A percentile compares a stretch with the other conserved stretches of the same genome.
Evolutionary conservation across 2,329 filamentous ascomycete genomes (phyloP).

Genomic region (Sporothrix brasiliensis): DNA sequence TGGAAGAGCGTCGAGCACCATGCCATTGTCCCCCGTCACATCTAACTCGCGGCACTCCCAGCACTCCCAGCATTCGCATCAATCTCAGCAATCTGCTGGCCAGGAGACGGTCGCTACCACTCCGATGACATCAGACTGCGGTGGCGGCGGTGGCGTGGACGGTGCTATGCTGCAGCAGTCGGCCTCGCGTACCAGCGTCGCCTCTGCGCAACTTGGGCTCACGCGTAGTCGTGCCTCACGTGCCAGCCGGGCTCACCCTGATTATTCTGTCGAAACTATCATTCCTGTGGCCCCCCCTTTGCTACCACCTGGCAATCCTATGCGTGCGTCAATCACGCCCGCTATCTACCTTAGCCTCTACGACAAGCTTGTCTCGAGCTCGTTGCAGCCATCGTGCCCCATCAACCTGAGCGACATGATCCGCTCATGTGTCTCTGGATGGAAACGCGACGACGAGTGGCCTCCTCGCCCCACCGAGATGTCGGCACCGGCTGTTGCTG

Average conservation of each 20-base stretch:
- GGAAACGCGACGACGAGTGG: constrained; percentile 94
- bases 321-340: constrained; percentile 76
- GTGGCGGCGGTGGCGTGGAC: constrained; percentile 17
- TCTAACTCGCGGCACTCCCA: constrained; percentile 39
- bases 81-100: constrained; percentile 32
- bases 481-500: neutral
- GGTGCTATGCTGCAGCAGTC: constrained; percentile 33
- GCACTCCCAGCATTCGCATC: constrained; percentile 34
- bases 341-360: constrained; percentile 80
- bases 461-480: constrained; percentile 60
- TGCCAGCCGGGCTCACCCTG: constrained; percentile 26
- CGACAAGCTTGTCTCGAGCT: constrained; percentile 81
- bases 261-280: constrained; percentile 61
- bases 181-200: constrained; percentile 28
- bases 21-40: constrained; percentile 39
- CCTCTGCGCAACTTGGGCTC: neutral
- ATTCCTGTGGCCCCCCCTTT: constrained; percentile 74
- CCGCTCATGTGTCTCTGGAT: constrained; percentile 79
- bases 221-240: constrained; percentile 25
- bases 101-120: constrained; percentile 44
- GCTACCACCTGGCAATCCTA: constrained; percentile 71
- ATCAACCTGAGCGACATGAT: constrained; percentile 85
- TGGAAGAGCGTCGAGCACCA: neutral
- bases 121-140: constrained; percentile 50
- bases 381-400: constrained; percentile 79